Evolutionary conservation across 163 green algal genomes (phyloP).

Genomic region (Smithsoniella earleae): DNA sequence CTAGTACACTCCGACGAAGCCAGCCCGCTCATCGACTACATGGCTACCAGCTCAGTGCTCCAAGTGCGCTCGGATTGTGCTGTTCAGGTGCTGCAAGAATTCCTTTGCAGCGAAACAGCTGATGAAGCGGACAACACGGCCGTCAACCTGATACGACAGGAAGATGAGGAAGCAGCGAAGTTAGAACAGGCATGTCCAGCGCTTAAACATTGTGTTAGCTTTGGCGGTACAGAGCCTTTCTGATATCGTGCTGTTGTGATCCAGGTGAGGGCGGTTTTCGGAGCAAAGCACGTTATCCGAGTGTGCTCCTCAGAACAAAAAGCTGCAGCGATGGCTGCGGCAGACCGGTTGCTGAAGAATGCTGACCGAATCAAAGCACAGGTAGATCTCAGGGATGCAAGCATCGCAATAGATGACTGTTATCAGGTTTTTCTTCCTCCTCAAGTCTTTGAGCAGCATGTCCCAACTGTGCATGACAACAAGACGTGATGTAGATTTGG

Average conservation of each 20-base stretch:
- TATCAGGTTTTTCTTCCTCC: constrained; percentile 44
- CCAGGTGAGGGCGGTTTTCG: constrained; percentile 45
- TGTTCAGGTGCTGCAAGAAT: constrained; percentile 59
- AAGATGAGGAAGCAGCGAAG: constrained; percentile 35
- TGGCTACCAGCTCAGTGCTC: constrained; percentile 52
- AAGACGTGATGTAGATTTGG: constrained; percentile 49
- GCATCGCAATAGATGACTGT: constrained; percentile 60
- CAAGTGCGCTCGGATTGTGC: constrained; percentile 72
- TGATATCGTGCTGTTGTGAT: not conserved
- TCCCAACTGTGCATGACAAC: too few relatives aligned
- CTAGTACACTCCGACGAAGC: constrained; percentile 63
- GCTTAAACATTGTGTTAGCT: too few relatives aligned
- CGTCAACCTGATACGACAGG: constrained; percentile 33
- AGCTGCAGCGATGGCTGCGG: constrained; percentile 31
- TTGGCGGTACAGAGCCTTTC: too few relatives aligned
- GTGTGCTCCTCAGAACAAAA: constrained; percentile 35
- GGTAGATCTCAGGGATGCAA: constrained; percentile 53
- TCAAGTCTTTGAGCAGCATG: not conserved
- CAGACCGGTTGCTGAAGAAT: constrained; percentile 50
- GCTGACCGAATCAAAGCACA: constrained; percentile 46
- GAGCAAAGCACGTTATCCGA: constrained; percentile 40
- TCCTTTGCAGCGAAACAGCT: constrained; percentile 51
- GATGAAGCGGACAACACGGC: constrained; percentile 44
- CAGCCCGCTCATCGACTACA: constrained; percentile 64
- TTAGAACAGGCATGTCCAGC: not conserved